These are phyloP conservation scores for Lachnellula subtilissima DNA, from an alignment of 2,329 filamentous ascomycete genomes.

Conservation along the genomic window DNA sequence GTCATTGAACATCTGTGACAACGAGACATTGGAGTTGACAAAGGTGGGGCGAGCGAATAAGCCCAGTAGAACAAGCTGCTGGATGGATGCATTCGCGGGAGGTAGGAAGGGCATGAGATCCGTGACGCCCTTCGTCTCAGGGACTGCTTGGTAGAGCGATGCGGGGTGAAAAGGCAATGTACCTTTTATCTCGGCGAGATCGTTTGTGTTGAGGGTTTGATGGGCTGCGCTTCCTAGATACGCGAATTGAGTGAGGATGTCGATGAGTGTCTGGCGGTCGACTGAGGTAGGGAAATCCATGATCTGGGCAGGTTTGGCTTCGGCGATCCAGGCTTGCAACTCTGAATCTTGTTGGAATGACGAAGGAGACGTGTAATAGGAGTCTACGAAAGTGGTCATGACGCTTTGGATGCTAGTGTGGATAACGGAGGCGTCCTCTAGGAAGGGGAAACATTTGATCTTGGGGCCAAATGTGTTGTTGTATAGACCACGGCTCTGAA, in stretches of 20 bases:
- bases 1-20: conserved; percentile 40
- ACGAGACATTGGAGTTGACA: conserved; percentile 32
- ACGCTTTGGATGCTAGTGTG: conserved; percentile 35
- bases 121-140: conserved; percentile 36
- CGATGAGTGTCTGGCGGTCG: conserved; percentile 31
- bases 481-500: conserved; percentile 39
- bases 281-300: conserved; percentile 38
- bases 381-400: conserved; percentile 38
- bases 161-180: conserved; percentile 39
- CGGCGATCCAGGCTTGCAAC: conserved; percentile 40
- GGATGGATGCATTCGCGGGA: conserved; percentile 29
- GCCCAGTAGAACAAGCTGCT: conserved; percentile 35
- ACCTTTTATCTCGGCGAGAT: conserved; percentile 20
- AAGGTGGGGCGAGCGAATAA: conserved; percentile 40
- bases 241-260: conserved; percentile 39
- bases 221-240: conserved; percentile 37
- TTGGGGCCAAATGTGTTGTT: conserved; percentile 32
- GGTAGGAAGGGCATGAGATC: conserved; percentile 36
- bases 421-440: conserved; percentile 39
- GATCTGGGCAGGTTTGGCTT: conserved; percentile 35
- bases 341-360: conserved; percentile 36
- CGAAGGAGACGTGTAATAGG: conserved; percentile 38
- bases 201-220: conserved; percentile 40
- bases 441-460: conserved; percentile 41
- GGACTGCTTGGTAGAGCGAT: conserved; percentile 37